These are phyloP conservation scores for Trifolium fragiferum DNA, from an alignment of 306 rosid species.

Conservation along the genomic window DNA sequence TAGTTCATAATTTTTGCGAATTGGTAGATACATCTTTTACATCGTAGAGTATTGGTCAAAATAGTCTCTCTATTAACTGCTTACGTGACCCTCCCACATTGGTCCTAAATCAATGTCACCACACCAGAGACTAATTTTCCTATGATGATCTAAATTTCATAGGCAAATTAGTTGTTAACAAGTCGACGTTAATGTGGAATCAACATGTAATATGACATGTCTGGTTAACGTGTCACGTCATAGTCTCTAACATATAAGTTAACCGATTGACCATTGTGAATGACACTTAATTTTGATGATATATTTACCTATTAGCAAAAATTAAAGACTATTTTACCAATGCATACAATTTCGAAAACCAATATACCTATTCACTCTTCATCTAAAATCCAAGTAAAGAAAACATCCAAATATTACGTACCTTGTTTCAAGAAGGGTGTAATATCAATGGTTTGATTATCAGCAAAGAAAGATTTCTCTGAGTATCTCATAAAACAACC, in stretches of 20 bases:
- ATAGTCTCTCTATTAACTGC: background rate
- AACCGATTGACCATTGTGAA: background rate
- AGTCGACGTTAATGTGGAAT: background rate
- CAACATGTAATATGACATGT: background rate
- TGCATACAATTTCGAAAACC: background rate
- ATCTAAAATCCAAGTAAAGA: slow-evolving; percentile 1
- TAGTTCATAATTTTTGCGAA: too few species aligned
- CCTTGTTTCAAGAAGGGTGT: slow-evolving; percentile 47
- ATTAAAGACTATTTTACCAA: background rate
- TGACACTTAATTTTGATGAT: background rate
- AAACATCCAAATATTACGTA: slow-evolving; percentile 31
- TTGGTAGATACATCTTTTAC: background rate
- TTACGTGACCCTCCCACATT: background rate
- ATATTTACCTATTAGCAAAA: background rate
- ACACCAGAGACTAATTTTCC: background rate
- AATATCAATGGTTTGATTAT: slow-evolving; percentile 55
- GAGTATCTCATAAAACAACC: slow-evolving; percentile 79
- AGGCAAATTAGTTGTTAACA: too few species aligned
- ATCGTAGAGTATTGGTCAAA: too few species aligned
- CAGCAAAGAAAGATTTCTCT: slow-evolving; percentile 55
- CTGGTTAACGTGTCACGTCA: background rate
- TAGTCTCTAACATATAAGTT: background rate
- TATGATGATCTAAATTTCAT: too few species aligned
- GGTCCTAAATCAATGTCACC: background rate
- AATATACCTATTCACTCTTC: background rate